Conservation (phyloP, 2,329 filamentous ascomycete species). For the Uncinocarpus reesii region DNA sequence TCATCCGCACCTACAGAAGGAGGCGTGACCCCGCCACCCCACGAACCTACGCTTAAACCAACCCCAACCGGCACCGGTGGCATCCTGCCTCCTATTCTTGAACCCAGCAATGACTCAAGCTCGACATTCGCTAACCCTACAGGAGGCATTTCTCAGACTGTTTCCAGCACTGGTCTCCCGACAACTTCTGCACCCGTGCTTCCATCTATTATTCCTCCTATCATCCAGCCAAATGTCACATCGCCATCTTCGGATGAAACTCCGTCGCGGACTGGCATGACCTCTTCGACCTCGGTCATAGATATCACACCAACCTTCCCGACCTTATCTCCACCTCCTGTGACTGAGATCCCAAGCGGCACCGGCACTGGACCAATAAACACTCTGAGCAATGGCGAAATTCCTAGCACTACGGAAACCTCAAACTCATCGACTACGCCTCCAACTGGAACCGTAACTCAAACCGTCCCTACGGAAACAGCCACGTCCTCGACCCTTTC, state of each 20-base stretch:
- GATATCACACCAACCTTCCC: conserved; percentile 7
- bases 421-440: background rate
- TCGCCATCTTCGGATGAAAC: background rate
- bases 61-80: too few species aligned
- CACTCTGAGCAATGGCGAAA: background rate
- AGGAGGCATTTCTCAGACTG: too few species aligned
- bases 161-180: too few species aligned
- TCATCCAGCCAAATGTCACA: background rate
- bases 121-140: too few species aligned
- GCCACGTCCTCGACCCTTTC: conserved; percentile 11
- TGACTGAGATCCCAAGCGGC: conserved; percentile 7
- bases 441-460: background rate
- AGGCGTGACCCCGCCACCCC: too few species aligned
- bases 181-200: background rate
- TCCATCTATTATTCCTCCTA: background rate
- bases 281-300: too few species aligned
- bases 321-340: conserved; percentile 7
- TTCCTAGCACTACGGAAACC: background rate
- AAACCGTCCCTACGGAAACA: background rate
- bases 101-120: too few species aligned
- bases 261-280: too few species aligned
- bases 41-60: too few species aligned
- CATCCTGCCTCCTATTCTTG: too few species aligned
- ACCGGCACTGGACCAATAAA: conserved; percentile 7
- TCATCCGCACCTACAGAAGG: background rate